Base-by-base conservation (phyloP, 306 rosid species). In the Oxytropis ochrocephala region DNA sequence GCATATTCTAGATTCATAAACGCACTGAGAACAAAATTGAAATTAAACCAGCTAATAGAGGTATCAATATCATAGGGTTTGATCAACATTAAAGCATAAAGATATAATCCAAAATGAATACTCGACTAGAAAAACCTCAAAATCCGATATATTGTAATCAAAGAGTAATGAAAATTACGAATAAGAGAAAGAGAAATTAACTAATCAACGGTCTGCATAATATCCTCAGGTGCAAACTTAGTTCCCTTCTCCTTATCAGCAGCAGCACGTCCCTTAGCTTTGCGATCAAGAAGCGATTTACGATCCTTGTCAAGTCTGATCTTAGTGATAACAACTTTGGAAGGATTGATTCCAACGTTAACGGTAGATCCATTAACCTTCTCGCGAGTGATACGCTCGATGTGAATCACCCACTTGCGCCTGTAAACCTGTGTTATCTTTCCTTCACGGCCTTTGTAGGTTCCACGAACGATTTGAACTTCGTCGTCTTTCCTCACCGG, bases 331-430 rank as follows among this genome's bases (percentile, higher is more conserved):
- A 91, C 76, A 1, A 83, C 89, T 80, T 91, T 91, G 0, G 97
- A 91, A 0, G 97, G 89, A 57, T 91, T 79, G 64, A 91, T 81
- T 0, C 97, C 97, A 0, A 91, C 96, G 18, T 91, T 91, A 21
- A 91, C 97, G 6, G 97, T 91, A 4, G 97, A 89, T 0, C 97
- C 97, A 1, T 91, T 91, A 0, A 91, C 97, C 85, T 91, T 91
- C 87, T 91, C 97, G 0, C 97, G 81, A 0, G 97, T 91, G 59
- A 91, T 89, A 12, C 97, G 86, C 64, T 91, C 97, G 39, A 91
- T 84, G 85, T 91, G 97, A 60, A 91, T 89, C 49, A 87, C 89
- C 94, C 93, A 91, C 55, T 91, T 91, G 11, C 89, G 89, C 5
- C 97, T 82, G 80, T 91, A 91, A 0, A 91, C 97, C 85, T 91